Percentiles rank a stretch among this genome's conserved stretches.
Evolutionary conservation across 73 alveolate genomes (phyloP).

Genomic region (Effrenium voratum): DNA sequence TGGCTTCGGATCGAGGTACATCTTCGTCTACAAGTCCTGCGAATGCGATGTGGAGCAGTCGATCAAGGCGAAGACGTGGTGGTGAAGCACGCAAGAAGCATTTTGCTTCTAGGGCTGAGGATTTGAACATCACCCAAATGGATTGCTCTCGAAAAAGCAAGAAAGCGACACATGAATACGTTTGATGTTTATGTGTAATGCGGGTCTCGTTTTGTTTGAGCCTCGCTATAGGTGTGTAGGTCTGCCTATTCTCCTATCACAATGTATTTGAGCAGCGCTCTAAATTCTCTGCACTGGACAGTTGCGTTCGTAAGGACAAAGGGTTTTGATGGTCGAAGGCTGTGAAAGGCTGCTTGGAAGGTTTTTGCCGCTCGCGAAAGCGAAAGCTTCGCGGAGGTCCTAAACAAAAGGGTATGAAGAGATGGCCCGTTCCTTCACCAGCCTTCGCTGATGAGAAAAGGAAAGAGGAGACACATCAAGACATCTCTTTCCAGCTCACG

Average conservation of each 20-base stretch:
- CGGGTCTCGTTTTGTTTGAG: not conserved
- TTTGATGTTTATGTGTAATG: not conserved
- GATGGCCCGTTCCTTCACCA: no score
- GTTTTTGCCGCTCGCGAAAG: no score
- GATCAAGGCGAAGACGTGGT: slow-evolving; percentile 80
- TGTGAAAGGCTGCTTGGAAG: no score
- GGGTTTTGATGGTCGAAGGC: no score
- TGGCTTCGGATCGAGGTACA: slow-evolving; percentile 5
- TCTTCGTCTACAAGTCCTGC: slow-evolving; percentile 92
- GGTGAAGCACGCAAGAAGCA: not conserved
- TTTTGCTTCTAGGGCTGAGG: not conserved
- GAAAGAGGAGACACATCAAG: no score
- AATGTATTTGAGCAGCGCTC: not conserved
- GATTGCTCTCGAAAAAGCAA: not conserved
- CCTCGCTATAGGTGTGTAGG: not conserved
- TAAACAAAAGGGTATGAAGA: no score
- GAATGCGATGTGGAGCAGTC: slow-evolving; percentile 75
- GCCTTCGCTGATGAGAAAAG: no score
- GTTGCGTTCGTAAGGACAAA: not conserved
- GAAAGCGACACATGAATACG: not conserved
- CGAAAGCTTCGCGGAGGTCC: no score
- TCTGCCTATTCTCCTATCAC: not conserved
- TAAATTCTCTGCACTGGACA: not conserved
- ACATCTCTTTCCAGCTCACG: no score
- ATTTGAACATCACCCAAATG: not conserved